Evolutionary conservation across 768 basidiomycete genomes (phyloP).

Genomic region (Infundibulicybe gibba): DNA sequence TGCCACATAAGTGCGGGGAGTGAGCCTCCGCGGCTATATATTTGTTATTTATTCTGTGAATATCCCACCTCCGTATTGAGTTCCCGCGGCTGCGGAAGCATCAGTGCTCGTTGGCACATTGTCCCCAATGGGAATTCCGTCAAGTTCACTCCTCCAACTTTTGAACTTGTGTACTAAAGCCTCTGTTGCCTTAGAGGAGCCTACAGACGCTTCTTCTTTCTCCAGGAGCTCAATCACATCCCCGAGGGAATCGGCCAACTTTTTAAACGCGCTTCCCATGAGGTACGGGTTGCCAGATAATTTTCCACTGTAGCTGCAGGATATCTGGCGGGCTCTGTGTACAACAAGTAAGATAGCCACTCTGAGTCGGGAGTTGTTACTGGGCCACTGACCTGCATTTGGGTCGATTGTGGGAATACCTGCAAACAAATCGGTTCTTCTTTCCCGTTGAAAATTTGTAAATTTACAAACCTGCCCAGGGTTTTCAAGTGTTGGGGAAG

Average conservation of each 20-base stretch:
- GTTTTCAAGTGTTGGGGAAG: conserved; percentile 42
- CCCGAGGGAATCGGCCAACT: conserved; percentile 38
- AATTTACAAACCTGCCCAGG: conserved; percentile 33
- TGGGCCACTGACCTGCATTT: conserved; percentile 21
- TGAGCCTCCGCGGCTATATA: too few species aligned
- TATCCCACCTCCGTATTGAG: conserved; percentile 24
- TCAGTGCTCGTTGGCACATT: conserved; percentile 5
- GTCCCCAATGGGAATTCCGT: conserved; percentile 23
- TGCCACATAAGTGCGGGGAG: too few species aligned
- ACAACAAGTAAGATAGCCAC: conserved; percentile 7
- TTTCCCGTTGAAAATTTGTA: too few species aligned
- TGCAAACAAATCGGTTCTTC: conserved; percentile 9
- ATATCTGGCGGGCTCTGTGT: conserved; percentile 16
- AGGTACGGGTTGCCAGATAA: conserved; percentile 43
- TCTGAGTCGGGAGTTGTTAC: not conserved
- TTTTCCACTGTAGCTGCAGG: conserved; percentile 17
- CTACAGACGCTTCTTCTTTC: conserved; percentile 34
- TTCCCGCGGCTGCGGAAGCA: conserved; percentile 10
- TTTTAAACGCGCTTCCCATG: conserved; percentile 36
- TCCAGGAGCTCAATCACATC: conserved; percentile 42
- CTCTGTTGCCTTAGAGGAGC: conserved; percentile 27
- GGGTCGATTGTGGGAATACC: conserved; percentile 49
- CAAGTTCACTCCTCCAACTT: conserved; percentile 38
- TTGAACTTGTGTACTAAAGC: conserved; percentile 34
- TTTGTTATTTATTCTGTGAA: conserved; percentile 22